Evolutionary conservation across 78 protist genomes (phyloP).

Genomic region (Dictyostelium firmibasis): DNA sequence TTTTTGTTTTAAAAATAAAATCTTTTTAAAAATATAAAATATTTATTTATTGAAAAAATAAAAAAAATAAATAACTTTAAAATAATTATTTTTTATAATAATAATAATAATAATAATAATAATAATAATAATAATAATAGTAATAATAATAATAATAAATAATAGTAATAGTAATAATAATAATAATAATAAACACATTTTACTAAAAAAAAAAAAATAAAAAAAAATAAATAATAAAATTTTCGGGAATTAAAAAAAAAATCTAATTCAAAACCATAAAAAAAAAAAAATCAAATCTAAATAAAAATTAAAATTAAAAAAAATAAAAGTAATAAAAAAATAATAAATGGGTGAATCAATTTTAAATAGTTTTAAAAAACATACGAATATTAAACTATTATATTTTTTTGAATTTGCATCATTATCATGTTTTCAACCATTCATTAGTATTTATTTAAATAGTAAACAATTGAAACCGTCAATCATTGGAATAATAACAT

Average conservation of each 20-base stretch:
- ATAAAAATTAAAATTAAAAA: not conserved
- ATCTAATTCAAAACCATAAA: not conserved
- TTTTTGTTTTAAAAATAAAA: not conserved
- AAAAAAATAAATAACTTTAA: too few relatives aligned
- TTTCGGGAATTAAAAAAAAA: not conserved
- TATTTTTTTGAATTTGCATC: slow-evolving; percentile 8
- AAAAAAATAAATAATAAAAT: too few relatives aligned
- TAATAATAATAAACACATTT: not conserved
- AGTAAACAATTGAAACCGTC: not conserved
- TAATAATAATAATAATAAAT: too few relatives aligned
- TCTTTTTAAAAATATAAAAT: not conserved
- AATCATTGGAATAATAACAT: not conserved
- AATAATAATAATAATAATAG: too few relatives aligned
- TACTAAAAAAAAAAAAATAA: too few relatives aligned
- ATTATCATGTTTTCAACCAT: slow-evolving; percentile 2
- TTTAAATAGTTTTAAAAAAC: not conserved
- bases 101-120: too few relatives aligned
- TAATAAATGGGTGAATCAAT: not conserved
- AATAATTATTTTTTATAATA: too few relatives aligned
- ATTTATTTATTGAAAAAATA: too few relatives aligned
- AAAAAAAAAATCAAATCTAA: not conserved
- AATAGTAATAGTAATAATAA: too few relatives aligned
- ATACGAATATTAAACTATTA: not conserved
- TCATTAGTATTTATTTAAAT: not conserved
- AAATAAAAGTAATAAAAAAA: not conserved